Conservation (phyloP, 163 green algal species). For the Coccomyxa subellipsoidea region DNA sequence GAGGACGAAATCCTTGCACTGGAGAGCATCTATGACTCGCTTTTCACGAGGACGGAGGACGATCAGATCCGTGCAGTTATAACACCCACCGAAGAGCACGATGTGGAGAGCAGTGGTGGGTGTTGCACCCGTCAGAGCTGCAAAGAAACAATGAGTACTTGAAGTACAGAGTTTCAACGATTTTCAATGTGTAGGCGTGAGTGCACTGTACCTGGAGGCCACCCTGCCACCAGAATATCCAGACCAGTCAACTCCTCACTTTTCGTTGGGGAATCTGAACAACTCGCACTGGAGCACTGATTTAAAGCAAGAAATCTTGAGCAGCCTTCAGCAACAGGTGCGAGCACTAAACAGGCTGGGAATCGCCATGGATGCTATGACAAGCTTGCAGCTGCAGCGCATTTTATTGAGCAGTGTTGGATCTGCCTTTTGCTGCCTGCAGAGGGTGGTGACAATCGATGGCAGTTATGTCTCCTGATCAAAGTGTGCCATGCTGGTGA, state of each 20-base stretch:
- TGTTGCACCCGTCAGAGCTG: no score
- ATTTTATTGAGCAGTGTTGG: no score
- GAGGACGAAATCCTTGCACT: conserved; percentile 5
- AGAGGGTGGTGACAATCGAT: no score
- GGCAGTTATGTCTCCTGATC: no score
- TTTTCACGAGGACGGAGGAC: neutral
- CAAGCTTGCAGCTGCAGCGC: no score
- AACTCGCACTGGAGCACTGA: neutral
- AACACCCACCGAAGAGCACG: neutral
- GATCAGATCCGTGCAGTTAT: neutral
- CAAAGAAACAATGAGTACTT: neutral
- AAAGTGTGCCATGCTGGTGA: no score
- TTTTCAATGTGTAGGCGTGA: neutral
- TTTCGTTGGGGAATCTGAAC: neutral
- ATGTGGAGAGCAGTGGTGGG: neutral
- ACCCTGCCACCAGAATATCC: neutral
- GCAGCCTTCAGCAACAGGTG: neutral
- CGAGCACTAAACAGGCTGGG: no score
- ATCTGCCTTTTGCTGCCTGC: neutral
- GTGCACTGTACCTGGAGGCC: neutral
- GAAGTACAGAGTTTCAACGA: neutral
- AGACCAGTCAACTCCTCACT: neutral
- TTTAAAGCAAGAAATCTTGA: neutral
- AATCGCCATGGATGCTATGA: no score
- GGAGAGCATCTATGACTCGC: neutral